Evolutionary conservation across 2,329 filamentous ascomycete species (phyloP).

Genomic region (Colletotrichum gigasporum): DNA sequence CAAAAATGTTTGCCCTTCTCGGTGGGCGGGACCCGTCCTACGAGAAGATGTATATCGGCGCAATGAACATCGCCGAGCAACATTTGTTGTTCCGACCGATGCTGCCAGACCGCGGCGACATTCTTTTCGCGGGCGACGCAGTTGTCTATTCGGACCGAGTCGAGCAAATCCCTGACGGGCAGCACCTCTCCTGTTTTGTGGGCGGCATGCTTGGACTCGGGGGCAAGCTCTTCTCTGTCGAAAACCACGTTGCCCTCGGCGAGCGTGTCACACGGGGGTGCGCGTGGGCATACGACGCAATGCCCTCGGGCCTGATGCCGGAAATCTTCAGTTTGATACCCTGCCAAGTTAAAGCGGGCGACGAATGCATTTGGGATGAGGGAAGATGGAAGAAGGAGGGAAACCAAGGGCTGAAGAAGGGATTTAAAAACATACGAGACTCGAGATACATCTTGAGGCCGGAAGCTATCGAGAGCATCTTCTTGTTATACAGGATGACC

Average conservation of each 20-base stretch:
- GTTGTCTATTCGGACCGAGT: constrained; percentile 32
- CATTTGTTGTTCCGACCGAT: constrained; percentile 72
- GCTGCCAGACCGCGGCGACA: constrained; percentile 68
- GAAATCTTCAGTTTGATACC: constrained; percentile 54
- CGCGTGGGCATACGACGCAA: constrained; percentile 59
- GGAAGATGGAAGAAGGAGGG: constrained; percentile 33
- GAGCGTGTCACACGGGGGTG: constrained; percentile 59
- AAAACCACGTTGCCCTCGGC: constrained; percentile 53
- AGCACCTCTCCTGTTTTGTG: constrained; percentile 61
- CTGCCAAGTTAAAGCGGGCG: constrained; percentile 52
- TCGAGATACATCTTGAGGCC: constrained; percentile 59
- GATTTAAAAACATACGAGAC: constrained; percentile 68
- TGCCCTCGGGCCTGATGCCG: constrained; percentile 61
- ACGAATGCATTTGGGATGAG: constrained; percentile 57
- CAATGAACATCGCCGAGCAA: constrained; percentile 63
- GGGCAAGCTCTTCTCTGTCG: constrained; percentile 51
- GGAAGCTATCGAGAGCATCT: constrained; percentile 63
- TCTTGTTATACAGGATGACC: constrained; percentile 63
- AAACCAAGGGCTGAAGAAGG: constrained; percentile 49
- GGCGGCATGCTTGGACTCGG: constrained; percentile 62
- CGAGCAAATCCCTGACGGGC: constrained; percentile 42
- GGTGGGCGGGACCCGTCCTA: constrained; percentile 65
- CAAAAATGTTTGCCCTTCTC: constrained; percentile 64
- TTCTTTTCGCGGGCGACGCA: constrained; percentile 61
- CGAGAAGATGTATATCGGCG: constrained; percentile 62